Evolutionary conservation across 2,329 filamentous ascomycete species (phyloP), one percentile per base, ranked within the genome.

Genomic region (Clonostachys chloroleuca): DNA sequence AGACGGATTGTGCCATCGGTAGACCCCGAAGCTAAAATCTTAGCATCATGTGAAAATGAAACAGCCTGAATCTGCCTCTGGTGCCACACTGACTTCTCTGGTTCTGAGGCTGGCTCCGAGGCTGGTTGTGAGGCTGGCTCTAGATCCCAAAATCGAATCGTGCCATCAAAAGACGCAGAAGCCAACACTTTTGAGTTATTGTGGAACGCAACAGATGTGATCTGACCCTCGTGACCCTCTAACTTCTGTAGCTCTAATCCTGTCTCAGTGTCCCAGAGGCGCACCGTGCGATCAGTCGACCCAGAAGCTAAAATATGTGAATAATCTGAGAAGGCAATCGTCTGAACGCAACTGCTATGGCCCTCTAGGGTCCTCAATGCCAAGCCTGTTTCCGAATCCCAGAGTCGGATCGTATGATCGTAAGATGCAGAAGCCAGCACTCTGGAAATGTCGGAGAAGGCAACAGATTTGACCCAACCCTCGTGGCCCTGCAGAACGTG

Each of bases 241-340:
- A 51, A 41, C 30, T 37, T 50, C 34, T 47, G 52, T 9, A 48
- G 12, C 17, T 20, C 45, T 30, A n/a, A 20, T 12, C 49, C 46
- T 10, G 37, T 47, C 5, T 18, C 33, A 16, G 40, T 18, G 37
- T 51, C 49, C 52, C 52, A 54, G 36, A 54, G 24, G 30, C 43
- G 46, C 18, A 54, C 34, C 2, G 47, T 48, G 5, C 12, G n/a
- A 35, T 47, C 36, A 14, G 17, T 5, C 10, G 47, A 48, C 24
- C 30, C 43, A 18, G 47, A 49, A 33, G 44, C 44, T 12, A 49
- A 42, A 16, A 33, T 35, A 36, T 47, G 18, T 5, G 24, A 34
- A 35, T 44, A 33, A 9, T n/a, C 18, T 36, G 37, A 45, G 45
- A 48, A 45, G 12, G 20, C 37, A n/a, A 48, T 43, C 39, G 46